phyloP scores from a whole-genome alignment of 1,139 yeast genomes.

The Lodderomyces margitis region DNA sequence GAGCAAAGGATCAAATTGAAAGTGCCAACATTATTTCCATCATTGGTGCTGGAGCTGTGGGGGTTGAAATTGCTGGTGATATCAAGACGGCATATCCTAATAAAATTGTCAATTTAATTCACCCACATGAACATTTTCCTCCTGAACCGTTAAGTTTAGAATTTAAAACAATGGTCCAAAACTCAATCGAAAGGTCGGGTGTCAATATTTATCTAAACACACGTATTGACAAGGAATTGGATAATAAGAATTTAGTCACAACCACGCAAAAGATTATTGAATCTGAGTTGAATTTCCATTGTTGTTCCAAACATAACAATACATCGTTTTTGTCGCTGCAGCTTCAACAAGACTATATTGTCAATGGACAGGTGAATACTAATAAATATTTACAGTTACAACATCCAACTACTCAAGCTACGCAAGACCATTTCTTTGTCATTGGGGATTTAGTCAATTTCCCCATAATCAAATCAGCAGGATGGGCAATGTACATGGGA shows the following conservation, averaged over 20 bases:
- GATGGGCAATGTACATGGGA: conserved; percentile 50
- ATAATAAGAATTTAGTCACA: conserved; percentile 23
- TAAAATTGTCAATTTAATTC: conserved; percentile 37
- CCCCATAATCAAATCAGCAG: conserved; percentile 45
- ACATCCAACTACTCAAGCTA: conserved; percentile 16
- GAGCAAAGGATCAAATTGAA: conserved; percentile 24
- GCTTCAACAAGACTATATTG: conserved; percentile 24
- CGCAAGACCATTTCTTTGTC: conserved; percentile 28
- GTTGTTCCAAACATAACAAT: conserved; percentile 43
- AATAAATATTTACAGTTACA: conserved; percentile 39
- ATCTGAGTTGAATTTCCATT: conserved; percentile 43
- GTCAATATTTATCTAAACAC: conserved; percentile 22
- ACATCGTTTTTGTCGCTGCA: conserved; percentile 23
- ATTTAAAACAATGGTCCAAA: conserved; percentile 27
- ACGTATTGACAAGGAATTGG: conserved; percentile 28
- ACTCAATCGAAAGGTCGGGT: conserved; percentile 25
- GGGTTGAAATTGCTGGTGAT: conserved; percentile 50
- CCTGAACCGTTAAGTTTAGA: conserved; percentile 38
- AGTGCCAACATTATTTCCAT: conserved; percentile 28
- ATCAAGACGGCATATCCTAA: conserved; percentile 34
- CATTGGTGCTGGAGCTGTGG: conserved; percentile 53
- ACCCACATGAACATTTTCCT: conserved; percentile 39
- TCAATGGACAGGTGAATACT: conserved; percentile 26
- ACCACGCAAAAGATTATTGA: conserved; percentile 28
- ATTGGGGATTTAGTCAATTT: conserved; percentile 43